Evolutionary conservation across 1,139 yeast species (phyloP), one percentile per base, ranked within the genome.

Genomic region (Lodderomyces theae): DNA sequence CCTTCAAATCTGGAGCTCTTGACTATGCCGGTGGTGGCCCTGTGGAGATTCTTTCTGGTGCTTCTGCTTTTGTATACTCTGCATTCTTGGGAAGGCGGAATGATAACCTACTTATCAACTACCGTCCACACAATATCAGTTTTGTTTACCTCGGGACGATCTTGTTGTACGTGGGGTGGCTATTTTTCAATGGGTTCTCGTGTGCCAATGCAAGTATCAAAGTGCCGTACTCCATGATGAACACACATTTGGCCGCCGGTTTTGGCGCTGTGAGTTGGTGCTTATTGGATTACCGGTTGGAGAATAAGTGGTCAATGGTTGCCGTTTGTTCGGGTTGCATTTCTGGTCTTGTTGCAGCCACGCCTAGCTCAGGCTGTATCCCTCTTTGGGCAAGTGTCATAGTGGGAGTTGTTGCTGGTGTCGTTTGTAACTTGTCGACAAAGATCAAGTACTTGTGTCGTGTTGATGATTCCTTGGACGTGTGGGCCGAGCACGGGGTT

Each of bases 1-100:
- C 50, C 12, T 78, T 72, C 63, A 74, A 77, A 52, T 90, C 96
- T 77, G 96, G 96, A 15, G 97, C 84, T 1, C 71, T 90, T 43
- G 98, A 92, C 61, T 92, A 88, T 62, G 97, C 98, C 24, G 98
- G 98, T 30, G 97, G 97, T 40, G 97, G 97, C 0, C 96, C 97
- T 1, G 96, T 92, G 33, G 97, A 92, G 62, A 87, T 92, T 42
- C 77, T 88, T 28, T 82, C 95, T 23, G 97, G 97, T 51, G 85
- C 88, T 18, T 86, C 89, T 33, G 97, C 96, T 2, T 82, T 90
- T 54, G 96, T 86, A 8, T 85, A 85, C 53, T 82, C 94, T 12
- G 79, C 82, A 45, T 88, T 86, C 44, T 70, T 89, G 42, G 96
- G 97, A 8, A 79, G 86, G 55, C 74, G 97, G 58, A 83, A 83